Percentiles rank a stretch among this genome's conserved stretches.
Evolutionary conservation across 805 yeast genomes (phyloP).

Genomic region (Candida verbasci): DNA sequence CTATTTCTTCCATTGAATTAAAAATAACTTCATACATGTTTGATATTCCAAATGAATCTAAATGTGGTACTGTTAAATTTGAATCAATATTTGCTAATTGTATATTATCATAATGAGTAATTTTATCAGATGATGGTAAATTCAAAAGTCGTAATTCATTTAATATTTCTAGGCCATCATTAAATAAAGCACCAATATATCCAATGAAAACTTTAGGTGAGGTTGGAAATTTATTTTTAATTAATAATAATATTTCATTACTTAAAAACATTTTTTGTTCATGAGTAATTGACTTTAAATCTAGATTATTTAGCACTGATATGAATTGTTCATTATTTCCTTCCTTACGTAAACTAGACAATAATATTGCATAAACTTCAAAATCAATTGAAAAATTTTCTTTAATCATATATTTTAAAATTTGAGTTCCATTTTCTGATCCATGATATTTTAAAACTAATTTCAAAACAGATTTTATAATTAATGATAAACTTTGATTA

Average conservation of each 20-base stretch:
- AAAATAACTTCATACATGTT: constrained; percentile 22
- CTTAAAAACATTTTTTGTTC: constrained; percentile 19
- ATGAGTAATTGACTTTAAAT: constrained; percentile 15
- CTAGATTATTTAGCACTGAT: constrained; percentile 26
- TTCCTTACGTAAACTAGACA: constrained; percentile 25
- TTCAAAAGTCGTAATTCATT: constrained; percentile 24
- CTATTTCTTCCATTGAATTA: constrained; percentile 12
- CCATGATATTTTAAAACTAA: constrained; percentile 38
- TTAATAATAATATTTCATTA: constrained; percentile 28
- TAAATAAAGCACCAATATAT: constrained; percentile 28
- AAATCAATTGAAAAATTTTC: constrained; percentile 22
- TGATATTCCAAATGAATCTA: constrained; percentile 17
- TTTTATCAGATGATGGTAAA: constrained; percentile 17
- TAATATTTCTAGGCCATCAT: constrained; percentile 16
- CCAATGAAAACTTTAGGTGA: constrained; percentile 35
- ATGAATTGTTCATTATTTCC: constrained; percentile 32
- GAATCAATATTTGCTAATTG: constrained; percentile 30
- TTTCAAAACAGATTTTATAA: constrained; percentile 24
- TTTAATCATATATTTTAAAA: constrained; percentile 28
- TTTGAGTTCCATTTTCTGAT: constrained; percentile 25
- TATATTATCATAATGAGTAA: constrained; percentile 14
- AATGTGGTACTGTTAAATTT: constrained; percentile 16
- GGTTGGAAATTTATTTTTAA: constrained; percentile 22
- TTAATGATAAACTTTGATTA: constrained; percentile 19
- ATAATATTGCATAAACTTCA: constrained; percentile 21